Evolutionary conservation across 2,329 filamentous ascomycete species (phyloP).

Genomic region (Fusarium globosum): DNA sequence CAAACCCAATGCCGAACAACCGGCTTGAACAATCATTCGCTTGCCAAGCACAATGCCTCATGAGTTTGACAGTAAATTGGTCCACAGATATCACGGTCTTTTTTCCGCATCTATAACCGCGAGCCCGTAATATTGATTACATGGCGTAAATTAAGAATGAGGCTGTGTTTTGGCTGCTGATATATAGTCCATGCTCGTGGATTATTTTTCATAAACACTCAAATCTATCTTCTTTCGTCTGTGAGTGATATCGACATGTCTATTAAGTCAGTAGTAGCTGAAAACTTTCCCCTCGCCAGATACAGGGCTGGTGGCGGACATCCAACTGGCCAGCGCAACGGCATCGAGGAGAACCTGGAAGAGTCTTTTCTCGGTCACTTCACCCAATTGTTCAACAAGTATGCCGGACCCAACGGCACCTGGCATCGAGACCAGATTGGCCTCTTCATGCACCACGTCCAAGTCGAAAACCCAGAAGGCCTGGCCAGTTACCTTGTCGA

Average conservation of each 20-base stretch:
- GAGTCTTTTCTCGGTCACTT: constrained; percentile 4
- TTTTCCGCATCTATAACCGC: not conserved
- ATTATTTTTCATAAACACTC: no score
- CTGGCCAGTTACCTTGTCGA: constrained; percentile 6
- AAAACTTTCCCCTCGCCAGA: not conserved
- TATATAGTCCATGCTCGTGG: no score
- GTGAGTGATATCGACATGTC: fast-evolving
- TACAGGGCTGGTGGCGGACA: constrained; percentile 4
- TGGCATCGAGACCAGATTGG: constrained; percentile 8
- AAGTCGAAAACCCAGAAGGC: constrained; percentile 5
- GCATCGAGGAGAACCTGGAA: constrained; percentile 3
- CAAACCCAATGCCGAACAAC: not conserved
- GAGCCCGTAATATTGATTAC: not conserved
- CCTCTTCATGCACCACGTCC: constrained; percentile 13
- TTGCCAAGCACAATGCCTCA: not conserved
- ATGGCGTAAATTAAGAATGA: not conserved
- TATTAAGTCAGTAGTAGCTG: fast-evolving
- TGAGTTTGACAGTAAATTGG: not conserved
- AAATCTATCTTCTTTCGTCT: no score
- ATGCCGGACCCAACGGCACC: not conserved
- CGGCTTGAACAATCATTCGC: not conserved
- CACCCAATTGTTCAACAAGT: constrained; percentile 6
- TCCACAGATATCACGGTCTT: not conserved
- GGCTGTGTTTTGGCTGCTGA: not conserved
- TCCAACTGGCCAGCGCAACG: constrained; percentile 1